These are phyloP conservation scores for Neoscytalidium dimidiatum DNA, from an alignment of 2,329 filamentous ascomycete genomes.

Conservation along the genomic window DNA sequence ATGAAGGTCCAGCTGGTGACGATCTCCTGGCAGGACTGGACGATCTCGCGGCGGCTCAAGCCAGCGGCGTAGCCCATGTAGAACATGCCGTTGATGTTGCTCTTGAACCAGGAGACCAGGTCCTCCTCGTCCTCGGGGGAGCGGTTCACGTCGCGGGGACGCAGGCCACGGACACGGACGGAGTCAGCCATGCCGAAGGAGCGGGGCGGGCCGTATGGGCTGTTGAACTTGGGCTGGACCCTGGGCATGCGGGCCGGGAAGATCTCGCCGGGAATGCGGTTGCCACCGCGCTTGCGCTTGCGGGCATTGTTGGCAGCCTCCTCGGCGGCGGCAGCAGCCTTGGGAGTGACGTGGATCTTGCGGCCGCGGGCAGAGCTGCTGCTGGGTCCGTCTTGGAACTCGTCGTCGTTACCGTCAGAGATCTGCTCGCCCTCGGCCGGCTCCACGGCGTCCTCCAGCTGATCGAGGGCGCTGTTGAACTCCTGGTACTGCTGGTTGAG, in stretches of 20 bases:
- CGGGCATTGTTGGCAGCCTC: not conserved
- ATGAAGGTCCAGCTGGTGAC: conserved; percentile 2
- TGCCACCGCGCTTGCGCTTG: conserved; percentile 12
- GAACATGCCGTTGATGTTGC: conserved; percentile 8
- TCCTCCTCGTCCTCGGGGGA: not conserved
- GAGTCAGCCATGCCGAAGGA: not conserved
- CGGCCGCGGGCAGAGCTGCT: not conserved
- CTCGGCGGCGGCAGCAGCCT: conserved; percentile 5
- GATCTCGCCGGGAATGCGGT: conserved; percentile 13
- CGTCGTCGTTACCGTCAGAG: not conserved
- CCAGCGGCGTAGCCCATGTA: conserved; percentile 1
- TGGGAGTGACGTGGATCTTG: conserved; percentile 12
- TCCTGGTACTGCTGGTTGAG: not conserved
- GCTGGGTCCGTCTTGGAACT: not conserved
- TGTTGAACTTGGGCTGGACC: not conserved
- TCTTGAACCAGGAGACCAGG: not conserved
- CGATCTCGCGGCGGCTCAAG: not conserved
- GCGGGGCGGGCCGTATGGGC: not conserved
- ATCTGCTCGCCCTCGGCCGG: not conserved
- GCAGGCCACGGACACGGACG: not conserved
- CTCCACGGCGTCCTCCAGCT: not conserved
- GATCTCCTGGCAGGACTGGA: not conserved
- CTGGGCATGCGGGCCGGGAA: conserved; percentile 11
- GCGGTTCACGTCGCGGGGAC: not conserved
- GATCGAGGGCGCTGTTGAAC: not conserved